These are phyloP conservation scores for Diddensiella caesifluorescens DNA, from an alignment of 805 yeast species.

Conservation along the genomic window DNA sequence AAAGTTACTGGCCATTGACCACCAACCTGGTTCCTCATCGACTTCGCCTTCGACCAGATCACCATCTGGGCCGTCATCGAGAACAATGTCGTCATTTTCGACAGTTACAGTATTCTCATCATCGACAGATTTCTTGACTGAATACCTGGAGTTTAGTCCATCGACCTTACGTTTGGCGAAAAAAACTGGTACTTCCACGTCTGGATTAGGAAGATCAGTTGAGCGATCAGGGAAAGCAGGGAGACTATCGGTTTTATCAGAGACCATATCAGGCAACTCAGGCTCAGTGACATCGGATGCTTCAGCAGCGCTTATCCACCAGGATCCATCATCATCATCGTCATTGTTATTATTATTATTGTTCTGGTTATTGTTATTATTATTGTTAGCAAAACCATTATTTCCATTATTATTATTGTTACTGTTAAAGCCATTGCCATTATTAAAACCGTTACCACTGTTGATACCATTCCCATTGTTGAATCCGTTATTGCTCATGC, in stretches of 20 bases:
- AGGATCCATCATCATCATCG: background rate
- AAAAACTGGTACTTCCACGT: too few species aligned
- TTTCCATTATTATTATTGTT: background rate
- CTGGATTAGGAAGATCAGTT: too few species aligned
- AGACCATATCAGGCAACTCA: too few species aligned
- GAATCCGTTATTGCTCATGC: background rate
- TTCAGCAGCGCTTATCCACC: background rate
- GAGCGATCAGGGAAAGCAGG: too few species aligned
- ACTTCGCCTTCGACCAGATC: background rate
- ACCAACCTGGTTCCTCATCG: slow-evolving; percentile 1
- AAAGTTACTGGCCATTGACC: slow-evolving; percentile 1
- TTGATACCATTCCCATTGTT: slow-evolving; percentile 1
- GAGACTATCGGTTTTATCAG: too few species aligned
- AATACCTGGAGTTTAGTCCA: too few species aligned
- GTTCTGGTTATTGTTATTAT: background rate
- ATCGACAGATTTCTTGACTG: too few species aligned
- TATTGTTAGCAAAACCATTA: background rate
- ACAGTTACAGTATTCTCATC: too few species aligned
- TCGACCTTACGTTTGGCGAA: too few species aligned
- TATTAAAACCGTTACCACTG: background rate
- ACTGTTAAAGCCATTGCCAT: background rate
- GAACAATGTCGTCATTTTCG: background rate
- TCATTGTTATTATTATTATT: background rate
- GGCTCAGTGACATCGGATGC: slow-evolving; percentile 1
- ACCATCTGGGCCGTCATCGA: background rate